Base-by-base conservation (phyloP, 345 rosid genomes). In the Boechera stricta region DNA sequence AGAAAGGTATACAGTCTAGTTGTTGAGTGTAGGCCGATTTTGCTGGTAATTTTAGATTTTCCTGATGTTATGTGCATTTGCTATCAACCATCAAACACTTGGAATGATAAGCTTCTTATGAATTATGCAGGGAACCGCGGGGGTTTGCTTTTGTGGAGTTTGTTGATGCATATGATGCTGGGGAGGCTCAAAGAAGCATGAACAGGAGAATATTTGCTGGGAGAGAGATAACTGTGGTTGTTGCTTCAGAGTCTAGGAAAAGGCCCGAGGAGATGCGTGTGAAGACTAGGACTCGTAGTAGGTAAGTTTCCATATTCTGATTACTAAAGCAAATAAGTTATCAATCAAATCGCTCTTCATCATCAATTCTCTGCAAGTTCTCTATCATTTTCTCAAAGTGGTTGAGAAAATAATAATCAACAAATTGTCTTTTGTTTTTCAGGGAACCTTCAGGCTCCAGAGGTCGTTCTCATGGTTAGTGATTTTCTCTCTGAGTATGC, bases 121-220 rank as follows among this genome's bases (percentile, higher is more conserved):
- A 44, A 52, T 51, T 48, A 35, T 82, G 76, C 83, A 95, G 99
- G 82, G 83, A 89, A 81, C 99, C 98, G 55, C 88, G 97, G 41
- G 99, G 98, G 28, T 92, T 95, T 91, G 99, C 97, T 10, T 95
- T 95, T 86, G 96, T 95, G 83, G 91, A 95, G 86, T 92, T 92
- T 84, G 91, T 95, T 80, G 98, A 95, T 81, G 79, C 93, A 21
- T 85, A 82, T 80, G 99, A 93, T 62, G 97, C 99, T 39, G 69
- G 84, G 21, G 96, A 91, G 81, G 99, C 98, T 75, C 98, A 91
- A 72, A 86, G 86, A 69, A 89, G 91, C 58, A 89, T 95, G 99
- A 85, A 95, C 74, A 91, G 98, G 45, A 87, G 89, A 69, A 78
- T 80, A 10, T 87, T 92, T 87, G 97, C 85, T 64, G 97, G 97